Percentiles rank a stretch among this genome's conserved stretches.
Conservation (phyloP, 2,329 filamentous ascomycete genomes). For the Neodidymelliopsis sp. region DNA sequence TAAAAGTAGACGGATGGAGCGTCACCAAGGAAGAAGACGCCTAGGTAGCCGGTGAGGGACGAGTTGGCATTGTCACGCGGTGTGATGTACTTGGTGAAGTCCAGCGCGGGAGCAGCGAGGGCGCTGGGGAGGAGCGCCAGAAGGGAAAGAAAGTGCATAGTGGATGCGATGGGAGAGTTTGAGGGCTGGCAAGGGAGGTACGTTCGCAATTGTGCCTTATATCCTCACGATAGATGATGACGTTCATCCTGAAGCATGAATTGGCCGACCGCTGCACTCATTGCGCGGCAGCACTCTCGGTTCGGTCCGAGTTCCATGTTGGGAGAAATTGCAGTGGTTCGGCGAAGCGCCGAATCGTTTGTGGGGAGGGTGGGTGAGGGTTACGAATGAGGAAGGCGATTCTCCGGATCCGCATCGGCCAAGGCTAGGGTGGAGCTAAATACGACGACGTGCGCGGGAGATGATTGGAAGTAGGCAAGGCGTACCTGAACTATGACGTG, state of each 20-base stretch:
- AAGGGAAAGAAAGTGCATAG: conserved; percentile 27
- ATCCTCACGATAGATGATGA: too few species aligned
- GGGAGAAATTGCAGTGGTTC: not conserved
- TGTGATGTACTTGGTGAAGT: conserved; percentile 30
- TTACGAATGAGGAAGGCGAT: conserved; percentile 1
- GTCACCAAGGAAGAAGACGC: conserved; percentile 63
- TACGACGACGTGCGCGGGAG: not conserved
- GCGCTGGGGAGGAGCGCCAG: conserved; percentile 23
- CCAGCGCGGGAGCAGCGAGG: conserved; percentile 26
- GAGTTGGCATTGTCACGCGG: conserved; percentile 38
- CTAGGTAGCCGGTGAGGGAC: conserved; percentile 60
- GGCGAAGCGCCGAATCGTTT: not conserved
- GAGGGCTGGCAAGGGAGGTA: not conserved
- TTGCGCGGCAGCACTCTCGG: not conserved
- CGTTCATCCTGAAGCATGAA: not conserved
- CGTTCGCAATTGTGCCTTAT: too few species aligned
- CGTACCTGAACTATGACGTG: not conserved
- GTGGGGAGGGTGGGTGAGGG: conserved; percentile 8
- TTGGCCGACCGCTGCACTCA: conserved; percentile 1
- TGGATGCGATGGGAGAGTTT: not conserved
- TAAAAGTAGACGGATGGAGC: conserved; percentile 64
- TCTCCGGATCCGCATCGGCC: conserved; percentile 14
- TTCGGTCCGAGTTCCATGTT: conserved; percentile 1
- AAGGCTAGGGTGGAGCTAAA: conserved; percentile 7
- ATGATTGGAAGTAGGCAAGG: not conserved